Percentiles rank a stretch among this genome's conserved stretches.
Evolutionary conservation across 768 basidiomycete genomes (phyloP).

Genomic region (Xerocomus spinulosus): DNA sequence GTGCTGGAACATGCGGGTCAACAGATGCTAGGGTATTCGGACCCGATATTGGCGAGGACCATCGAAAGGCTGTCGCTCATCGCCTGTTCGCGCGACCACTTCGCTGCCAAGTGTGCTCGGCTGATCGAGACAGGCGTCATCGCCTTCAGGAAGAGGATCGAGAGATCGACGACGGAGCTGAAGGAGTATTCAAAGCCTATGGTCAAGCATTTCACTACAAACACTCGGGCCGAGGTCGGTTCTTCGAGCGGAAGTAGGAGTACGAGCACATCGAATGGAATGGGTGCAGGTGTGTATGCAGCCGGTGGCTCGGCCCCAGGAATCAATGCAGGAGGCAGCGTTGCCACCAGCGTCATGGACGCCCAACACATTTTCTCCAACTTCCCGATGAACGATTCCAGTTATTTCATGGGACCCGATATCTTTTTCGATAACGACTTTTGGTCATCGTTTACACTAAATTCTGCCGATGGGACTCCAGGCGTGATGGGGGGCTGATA

Average conservation of each 20-base stretch:
- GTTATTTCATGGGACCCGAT: slow-evolving; percentile 34
- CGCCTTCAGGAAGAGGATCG: slow-evolving; percentile 28
- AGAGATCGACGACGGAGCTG: slow-evolving; percentile 19
- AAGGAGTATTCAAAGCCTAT: slow-evolving; percentile 18
- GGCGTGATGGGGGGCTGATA: slow-evolving; percentile 10
- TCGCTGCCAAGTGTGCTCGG: slow-evolving; percentile 40
- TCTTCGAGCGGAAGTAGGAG: slow-evolving; percentile 15
- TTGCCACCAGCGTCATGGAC: slow-evolving; percentile 9
- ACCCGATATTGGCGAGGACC: slow-evolving; percentile 32
- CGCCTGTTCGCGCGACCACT: slow-evolving; percentile 37
- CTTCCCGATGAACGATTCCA: slow-evolving; percentile 24
- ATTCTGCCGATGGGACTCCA: slow-evolving; percentile 24
- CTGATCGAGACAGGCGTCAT: slow-evolving; percentile 33
- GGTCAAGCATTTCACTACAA: slow-evolving; percentile 19
- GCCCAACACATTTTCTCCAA: slow-evolving; percentile 20
- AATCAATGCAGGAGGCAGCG: not conserved
- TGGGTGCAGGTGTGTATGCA: slow-evolving; percentile 11
- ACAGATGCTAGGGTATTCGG: slow-evolving; percentile 36
- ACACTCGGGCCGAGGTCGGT: slow-evolving; percentile 14
- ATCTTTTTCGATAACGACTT: slow-evolving; percentile 41
- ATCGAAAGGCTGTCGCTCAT: slow-evolving; percentile 34
- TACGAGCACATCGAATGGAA: slow-evolving; percentile 15
- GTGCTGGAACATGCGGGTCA: slow-evolving; percentile 32
- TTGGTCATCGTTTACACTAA: slow-evolving; percentile 40
- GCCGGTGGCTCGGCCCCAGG: slow-evolving; percentile 4